Percentiles rank a stretch among this genome's conserved stretches.
These are phyloP conservation scores for Arthrinium phaeospermum DNA, from an alignment of 2,329 filamentous ascomycete genomes.

Conservation along the genomic window DNA sequence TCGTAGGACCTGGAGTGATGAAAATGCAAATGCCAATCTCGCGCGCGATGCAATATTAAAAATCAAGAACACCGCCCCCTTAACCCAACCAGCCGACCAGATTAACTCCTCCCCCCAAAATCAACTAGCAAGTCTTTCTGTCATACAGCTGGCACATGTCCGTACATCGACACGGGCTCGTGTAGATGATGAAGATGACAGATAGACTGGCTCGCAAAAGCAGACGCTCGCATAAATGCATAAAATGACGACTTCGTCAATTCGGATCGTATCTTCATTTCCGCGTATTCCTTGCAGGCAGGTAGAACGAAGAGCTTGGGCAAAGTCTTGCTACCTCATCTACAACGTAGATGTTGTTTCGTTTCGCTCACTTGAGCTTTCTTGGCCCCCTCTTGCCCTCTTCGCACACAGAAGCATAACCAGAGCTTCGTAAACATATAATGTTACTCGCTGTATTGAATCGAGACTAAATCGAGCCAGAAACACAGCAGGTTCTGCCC, in stretches of 20 bases:
- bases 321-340: neutral
- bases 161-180: neutral
- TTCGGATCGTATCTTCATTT: neutral
- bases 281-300: neutral
- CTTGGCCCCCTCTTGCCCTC: neutral
- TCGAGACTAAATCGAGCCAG: neutral
- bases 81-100: neutral
- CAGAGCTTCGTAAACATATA: neutral
- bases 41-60: constrained; percentile 10
- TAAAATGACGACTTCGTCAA: constrained; percentile 2
- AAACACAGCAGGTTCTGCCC: neutral
- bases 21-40: constrained; percentile 17
- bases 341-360: neutral
- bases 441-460: neutral
- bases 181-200: constrained; percentile 6
- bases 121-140: neutral
- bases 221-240: constrained; percentile 1
- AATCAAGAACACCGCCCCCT: neutral
- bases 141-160: neutral
- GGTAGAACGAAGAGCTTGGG: neutral
- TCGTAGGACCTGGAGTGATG: neutral
- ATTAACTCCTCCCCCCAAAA: neutral
- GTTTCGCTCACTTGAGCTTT: neutral
- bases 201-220: neutral
- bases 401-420: too few species aligned